These are phyloP conservation scores for Azolla pinnata DNA, from an alignment of 75 land plant species.

Conservation along the genomic window DNA sequence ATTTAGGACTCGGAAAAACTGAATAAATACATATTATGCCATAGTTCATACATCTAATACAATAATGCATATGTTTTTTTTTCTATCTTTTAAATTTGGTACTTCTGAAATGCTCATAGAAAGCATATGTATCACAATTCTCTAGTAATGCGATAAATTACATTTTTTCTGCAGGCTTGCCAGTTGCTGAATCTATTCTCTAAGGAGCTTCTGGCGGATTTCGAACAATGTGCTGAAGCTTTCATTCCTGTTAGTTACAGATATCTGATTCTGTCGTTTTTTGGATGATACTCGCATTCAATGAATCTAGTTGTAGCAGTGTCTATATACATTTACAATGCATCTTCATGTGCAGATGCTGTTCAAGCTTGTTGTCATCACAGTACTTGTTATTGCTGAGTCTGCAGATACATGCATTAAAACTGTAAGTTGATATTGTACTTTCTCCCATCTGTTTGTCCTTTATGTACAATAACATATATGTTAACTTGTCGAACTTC, in stretches of 20 bases:
- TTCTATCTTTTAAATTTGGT: too few species aligned
- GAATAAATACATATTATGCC: too few species aligned
- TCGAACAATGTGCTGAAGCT: conserved; percentile 89
- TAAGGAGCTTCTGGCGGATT: conserved; percentile 88
- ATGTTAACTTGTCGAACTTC: background rate
- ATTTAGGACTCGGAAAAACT: too few species aligned
- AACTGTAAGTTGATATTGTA: conserved; percentile 44
- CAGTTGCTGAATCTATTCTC: conserved; percentile 73
- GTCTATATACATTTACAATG: background rate
- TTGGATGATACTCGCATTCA: background rate
- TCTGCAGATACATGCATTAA: conserved; percentile 99
- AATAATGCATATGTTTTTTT: too few species aligned
- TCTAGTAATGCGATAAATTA: background rate
- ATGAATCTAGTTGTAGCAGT: background rate
- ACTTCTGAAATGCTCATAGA: too few species aligned
- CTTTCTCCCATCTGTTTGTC: background rate
- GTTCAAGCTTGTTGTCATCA: conserved; percentile 97
- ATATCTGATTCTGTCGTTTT: background rate
- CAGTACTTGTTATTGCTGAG: conserved; percentile 94
- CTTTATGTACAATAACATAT: background rate
- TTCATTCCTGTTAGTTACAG: conserved; percentile 72
- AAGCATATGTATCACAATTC: too few species aligned
- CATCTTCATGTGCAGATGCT: conserved; percentile 55
- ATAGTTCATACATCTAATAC: too few species aligned
- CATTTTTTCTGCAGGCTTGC: conserved; percentile 54